These are phyloP conservation scores for Rhododendron henanense DNA, from an alignment of 148 eudicot species.

Conservation along the genomic window DNA sequence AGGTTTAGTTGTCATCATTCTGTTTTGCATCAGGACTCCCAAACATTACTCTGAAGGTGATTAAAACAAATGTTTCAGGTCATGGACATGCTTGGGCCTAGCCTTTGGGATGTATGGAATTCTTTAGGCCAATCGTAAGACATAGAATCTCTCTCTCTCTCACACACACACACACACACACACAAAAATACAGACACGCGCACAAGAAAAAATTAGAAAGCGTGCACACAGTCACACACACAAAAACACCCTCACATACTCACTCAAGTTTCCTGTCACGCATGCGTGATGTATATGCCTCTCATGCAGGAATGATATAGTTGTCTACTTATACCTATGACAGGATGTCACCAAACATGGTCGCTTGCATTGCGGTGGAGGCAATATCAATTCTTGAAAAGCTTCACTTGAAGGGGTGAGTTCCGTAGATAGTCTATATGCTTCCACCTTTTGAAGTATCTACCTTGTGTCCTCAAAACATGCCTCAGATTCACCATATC, in stretches of 20 bases:
- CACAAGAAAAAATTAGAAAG: no score
- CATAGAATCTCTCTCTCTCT: neutral
- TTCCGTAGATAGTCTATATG: neutral
- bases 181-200: no score
- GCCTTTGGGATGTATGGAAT: conserved; percentile 97
- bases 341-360: conserved; percentile 93
- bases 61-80: conserved; percentile 41
- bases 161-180: neutral
- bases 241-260: neutral
- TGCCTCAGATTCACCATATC: neutral
- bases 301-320: neutral
- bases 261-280: neutral
- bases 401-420: conserved; percentile 80
- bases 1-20: conserved; percentile 6
- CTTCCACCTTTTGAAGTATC: neutral
- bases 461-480: neutral
- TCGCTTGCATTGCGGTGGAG: conserved; percentile 84
- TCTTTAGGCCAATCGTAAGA: conserved; percentile 82
- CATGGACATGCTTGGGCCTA: conserved; percentile 95
- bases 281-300: neutral
- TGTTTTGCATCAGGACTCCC: neutral
- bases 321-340: conserved; percentile 17
- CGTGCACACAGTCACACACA: neutral
- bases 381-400: conserved; percentile 79
- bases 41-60: neutral